Percentiles rank a stretch among this genome's conserved stretches.
Evolutionary conservation across 2,329 filamentous ascomycete species (phyloP).

Genomic region (Claviceps fusiformis): DNA sequence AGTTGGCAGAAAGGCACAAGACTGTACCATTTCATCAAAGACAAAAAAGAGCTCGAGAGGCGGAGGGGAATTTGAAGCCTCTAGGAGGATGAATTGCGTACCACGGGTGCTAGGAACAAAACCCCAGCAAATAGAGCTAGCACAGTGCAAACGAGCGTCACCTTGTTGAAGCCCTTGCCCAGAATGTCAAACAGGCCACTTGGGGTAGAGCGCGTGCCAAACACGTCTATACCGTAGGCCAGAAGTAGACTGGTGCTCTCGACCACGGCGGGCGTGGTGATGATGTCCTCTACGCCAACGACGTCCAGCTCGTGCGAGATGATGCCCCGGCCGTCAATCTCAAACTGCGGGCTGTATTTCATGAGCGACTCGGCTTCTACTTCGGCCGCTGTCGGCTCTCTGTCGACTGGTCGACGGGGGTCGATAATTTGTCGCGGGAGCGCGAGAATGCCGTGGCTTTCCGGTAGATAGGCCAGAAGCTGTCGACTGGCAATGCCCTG

Average conservation of each 20-base stretch:
- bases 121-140: slow-evolving; percentile 67
- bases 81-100: slow-evolving; percentile 24
- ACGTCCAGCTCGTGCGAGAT: slow-evolving; percentile 76
- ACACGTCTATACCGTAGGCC: slow-evolving; percentile 79
- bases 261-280: slow-evolving; percentile 63
- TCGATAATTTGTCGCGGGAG: slow-evolving; percentile 71
- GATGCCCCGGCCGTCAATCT: slow-evolving; percentile 70
- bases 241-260: slow-evolving; percentile 89
- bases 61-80: too few species aligned
- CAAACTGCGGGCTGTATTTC: slow-evolving; percentile 61
- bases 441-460: slow-evolving; percentile 59
- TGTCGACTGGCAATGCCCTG: slow-evolving; percentile 84
- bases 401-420: slow-evolving; percentile 70
- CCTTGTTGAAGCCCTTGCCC: slow-evolving; percentile 85
- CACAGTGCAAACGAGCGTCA: slow-evolving; percentile 73
- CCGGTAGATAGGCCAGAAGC: slow-evolving; percentile 64
- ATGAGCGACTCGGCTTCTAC: slow-evolving; percentile 65
- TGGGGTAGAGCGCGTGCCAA: slow-evolving; percentile 73
- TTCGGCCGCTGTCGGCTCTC: slow-evolving; percentile 70
- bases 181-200: slow-evolving; percentile 85
- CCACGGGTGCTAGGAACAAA: slow-evolving; percentile 68
- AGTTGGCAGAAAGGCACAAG: neutral
- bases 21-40: neutral
- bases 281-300: slow-evolving; percentile 57
- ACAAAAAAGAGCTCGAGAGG: neutral